A percentile compares a stretch with the other conserved stretches of the same genome.
Evolutionary conservation across 2,329 filamentous ascomycete genomes (phyloP).

Genomic region (Coleophoma cylindrospora): DNA sequence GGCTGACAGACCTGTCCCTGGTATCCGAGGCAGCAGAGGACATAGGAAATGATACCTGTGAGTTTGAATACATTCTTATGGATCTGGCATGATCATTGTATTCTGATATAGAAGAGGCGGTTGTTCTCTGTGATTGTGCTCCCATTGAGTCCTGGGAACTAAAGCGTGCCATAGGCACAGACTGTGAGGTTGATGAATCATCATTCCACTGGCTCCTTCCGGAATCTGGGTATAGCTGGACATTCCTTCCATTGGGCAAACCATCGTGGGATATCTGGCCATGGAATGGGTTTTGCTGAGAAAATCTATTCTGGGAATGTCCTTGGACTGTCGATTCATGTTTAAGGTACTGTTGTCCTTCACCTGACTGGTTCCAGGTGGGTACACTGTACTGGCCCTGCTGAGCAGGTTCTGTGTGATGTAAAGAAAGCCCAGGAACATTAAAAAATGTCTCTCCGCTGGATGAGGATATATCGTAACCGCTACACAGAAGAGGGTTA

Average conservation of each 20-base stretch:
- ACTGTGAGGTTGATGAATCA: constrained; percentile 16
- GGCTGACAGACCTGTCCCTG: constrained; percentile 24
- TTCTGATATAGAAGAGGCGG: constrained; percentile 15
- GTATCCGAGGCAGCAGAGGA: constrained; percentile 25
- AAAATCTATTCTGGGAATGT: constrained; percentile 21
- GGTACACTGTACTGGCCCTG: constrained; percentile 24
- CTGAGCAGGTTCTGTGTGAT: constrained; percentile 25
- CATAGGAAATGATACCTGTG: constrained; percentile 24
- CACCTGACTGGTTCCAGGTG: constrained; percentile 22
- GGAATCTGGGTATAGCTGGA: constrained; percentile 9
- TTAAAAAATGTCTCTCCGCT: constrained; percentile 15
- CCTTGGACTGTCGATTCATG: constrained; percentile 18
- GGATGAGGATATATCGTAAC: constrained; percentile 11
- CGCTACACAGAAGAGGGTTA: constrained; percentile 26
- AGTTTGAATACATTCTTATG: constrained; percentile 19
- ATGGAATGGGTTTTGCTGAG: constrained; percentile 16
- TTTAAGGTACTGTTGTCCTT: constrained; percentile 28
- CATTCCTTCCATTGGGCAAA: constrained; percentile 9
- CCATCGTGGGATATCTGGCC: constrained; percentile 15
- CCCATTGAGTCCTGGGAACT: constrained; percentile 23
- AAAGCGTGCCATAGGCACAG: constrained; percentile 21
- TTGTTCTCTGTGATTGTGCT: constrained; percentile 20
- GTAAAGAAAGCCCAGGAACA: constrained; percentile 23
- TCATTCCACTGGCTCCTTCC: constrained; percentile 18
- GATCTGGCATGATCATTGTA: constrained; percentile 22